Evolutionary conservation across 257 asterid species (phyloP).

Genomic region (Eustoma russellianum): DNA sequence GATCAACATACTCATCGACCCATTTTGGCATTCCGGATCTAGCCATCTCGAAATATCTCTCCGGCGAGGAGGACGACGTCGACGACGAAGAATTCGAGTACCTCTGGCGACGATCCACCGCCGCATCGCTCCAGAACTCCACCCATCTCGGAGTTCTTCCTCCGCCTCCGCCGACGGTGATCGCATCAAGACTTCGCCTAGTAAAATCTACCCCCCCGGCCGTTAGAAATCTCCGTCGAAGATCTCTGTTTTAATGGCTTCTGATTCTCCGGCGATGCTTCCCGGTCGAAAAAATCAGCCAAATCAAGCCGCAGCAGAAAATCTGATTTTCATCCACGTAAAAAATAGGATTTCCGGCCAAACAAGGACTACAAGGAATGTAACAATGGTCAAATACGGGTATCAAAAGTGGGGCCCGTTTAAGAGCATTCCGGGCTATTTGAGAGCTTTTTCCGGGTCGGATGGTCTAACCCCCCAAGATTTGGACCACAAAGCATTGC

Average conservation of each 20-base stretch:
- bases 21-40: slow-evolving; percentile 67
- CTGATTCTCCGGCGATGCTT: slow-evolving; percentile 34
- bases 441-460: slow-evolving; percentile 83
- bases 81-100: slow-evolving; percentile 58
- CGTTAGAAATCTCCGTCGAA: slow-evolving; percentile 26
- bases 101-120: slow-evolving; percentile 63
- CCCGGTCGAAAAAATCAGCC: slow-evolving; percentile 80
- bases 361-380: slow-evolving; percentile 70
- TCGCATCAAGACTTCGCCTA: slow-evolving; percentile 43
- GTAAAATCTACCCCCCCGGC: slow-evolving; percentile 40
- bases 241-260: slow-evolving; percentile 37
- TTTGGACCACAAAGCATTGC: slow-evolving; percentile 77
- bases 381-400: slow-evolving; percentile 87
- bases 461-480: slow-evolving; percentile 81
- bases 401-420: slow-evolving; percentile 69
- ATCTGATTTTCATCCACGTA: slow-evolving; percentile 72
- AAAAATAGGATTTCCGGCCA: slow-evolving; percentile 86
- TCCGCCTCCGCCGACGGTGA: slow-evolving; percentile 24
- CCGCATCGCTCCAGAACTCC: slow-evolving; percentile 99
- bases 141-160: slow-evolving; percentile 80
- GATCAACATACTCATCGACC: slow-evolving; percentile 68
- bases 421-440: slow-evolving; percentile 77
- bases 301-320: slow-evolving; percentile 90
- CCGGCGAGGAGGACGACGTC: slow-evolving; percentile 72
- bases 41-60: slow-evolving; percentile 52